phyloP scores from a whole-genome alignment of 208 protist species.

The Leishmania turanica region DNA sequence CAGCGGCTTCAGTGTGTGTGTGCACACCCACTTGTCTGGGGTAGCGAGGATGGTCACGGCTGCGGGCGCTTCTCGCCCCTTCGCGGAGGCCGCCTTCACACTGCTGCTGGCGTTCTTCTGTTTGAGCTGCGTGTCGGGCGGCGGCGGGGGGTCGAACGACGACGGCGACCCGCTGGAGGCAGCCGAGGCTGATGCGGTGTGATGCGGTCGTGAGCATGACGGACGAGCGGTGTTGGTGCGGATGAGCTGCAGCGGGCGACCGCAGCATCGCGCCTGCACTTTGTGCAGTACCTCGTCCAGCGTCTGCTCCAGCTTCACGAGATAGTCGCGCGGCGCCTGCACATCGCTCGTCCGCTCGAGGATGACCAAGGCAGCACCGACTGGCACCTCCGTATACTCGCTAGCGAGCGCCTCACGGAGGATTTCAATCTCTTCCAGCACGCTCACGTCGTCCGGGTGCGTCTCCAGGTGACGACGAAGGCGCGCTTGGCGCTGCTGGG shows the following conservation, averaged over 20 bases:
- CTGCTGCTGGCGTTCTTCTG: constrained; percentile 10
- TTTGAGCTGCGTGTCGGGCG: background rate
- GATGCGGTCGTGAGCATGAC: background rate
- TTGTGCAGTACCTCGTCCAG: constrained; percentile 31
- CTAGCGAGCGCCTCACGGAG: constrained; percentile 8
- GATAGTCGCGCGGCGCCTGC: constrained; percentile 37
- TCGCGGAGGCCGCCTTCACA: background rate
- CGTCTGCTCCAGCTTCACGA: constrained; percentile 39
- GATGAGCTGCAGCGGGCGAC: constrained; percentile 25
- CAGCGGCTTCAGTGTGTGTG: constrained; percentile 17
- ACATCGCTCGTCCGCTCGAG: constrained; percentile 47
- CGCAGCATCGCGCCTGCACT: constrained; percentile 42
- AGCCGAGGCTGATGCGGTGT: background rate
- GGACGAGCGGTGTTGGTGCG: constrained; percentile 9
- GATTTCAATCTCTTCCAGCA: constrained; percentile 17
- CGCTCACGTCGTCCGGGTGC: constrained; percentile 25
- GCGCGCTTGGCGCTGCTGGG: constrained; percentile 7
- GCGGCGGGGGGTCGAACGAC: background rate
- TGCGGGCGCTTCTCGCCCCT: background rate
- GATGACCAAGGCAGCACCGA: constrained; percentile 39
- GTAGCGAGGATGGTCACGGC: constrained; percentile 9
- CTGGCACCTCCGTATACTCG: constrained; percentile 11
- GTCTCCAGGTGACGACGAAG: constrained; percentile 11
- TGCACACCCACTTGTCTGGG: constrained; percentile 23
- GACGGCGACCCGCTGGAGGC: background rate